Evolutionary conservation across 2,329 filamentous ascomycete species (phyloP), one percentile per base, ranked within the genome.

Genomic region (Bipolaris zeicola): DNA sequence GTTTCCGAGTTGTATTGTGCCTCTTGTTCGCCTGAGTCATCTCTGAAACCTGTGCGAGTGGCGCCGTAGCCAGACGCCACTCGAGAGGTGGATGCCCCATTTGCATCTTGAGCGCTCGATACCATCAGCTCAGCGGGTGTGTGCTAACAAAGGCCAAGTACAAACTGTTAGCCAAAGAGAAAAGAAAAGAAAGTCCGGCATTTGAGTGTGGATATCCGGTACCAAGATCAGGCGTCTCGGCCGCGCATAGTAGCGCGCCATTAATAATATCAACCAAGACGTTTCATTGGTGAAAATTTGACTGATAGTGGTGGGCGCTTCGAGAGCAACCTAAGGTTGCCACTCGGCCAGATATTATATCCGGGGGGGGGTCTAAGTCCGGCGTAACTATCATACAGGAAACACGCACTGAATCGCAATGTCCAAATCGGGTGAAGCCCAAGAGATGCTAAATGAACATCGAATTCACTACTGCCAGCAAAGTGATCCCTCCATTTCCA

Each of bases 321-420:
- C 47, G 31, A 31, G 41, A 33, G 34, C 45, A 20, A 31, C 38
- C 18, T 41, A 36, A 14, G 34, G 34, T 55, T 22, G 55, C 46
- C 51, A 55, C 52, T 38, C 44, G 39, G 50, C 31, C 45, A 46
- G 41, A 38, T 31, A 44, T 36, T 44, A 33, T 39, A n/a, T n/a
- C 20, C 38, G 16, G 31, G 16, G 16, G n/a, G 10, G 5, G 8
- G 46, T 33, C 26, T 38, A 50, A 33, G 16, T 55, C 41, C 48
- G 45, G 37, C 26, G 20, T 34, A 1, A 22, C 13, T 26, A 11
- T 22, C 31, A 11, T 31, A 31, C 28, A 31, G 11, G 28, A 31
- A 31, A 31, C 28, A 31, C 10, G 28, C 10, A 11, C 28, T 13
- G 10, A 31, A 13, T 31, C 28, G 28, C 28, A 31, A 31, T 11